Evolutionary conservation across 139 green algal genomes (phyloP).

Genomic region (Coccomyxa sp.): DNA sequence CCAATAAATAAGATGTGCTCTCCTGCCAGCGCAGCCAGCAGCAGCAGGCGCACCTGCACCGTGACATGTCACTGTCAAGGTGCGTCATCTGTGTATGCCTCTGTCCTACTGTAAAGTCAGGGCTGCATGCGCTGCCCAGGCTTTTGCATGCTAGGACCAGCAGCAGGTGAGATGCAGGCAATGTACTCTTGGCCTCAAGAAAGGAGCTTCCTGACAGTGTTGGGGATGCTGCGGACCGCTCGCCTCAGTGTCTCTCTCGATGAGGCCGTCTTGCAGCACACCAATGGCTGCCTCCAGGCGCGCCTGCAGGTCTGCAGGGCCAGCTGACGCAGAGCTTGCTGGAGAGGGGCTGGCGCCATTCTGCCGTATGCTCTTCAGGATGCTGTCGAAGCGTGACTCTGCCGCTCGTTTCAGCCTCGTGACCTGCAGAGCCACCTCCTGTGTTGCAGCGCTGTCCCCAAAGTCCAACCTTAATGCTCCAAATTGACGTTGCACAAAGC

Average conservation of each 20-base stretch:
- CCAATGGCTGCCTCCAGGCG: slow-evolving; percentile 35
- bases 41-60: slow-evolving; percentile 72
- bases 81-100: not conserved
- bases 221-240: no score
- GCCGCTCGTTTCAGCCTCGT: not conserved
- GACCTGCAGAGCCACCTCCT: not conserved
- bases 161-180: no score
- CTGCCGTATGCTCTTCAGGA: not conserved
- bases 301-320: slow-evolving; percentile 14
- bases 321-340: no score
- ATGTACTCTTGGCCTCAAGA: no score
- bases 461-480: no score
- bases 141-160: no score
- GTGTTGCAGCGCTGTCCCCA: no score
- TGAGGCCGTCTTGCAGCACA: slow-evolving; percentile 42
- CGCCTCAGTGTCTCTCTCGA: slow-evolving; percentile 65
- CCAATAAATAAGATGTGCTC: slow-evolving; percentile 87
- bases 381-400: not conserved
- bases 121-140: no score
- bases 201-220: no score
- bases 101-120: not conserved
- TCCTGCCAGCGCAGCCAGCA: slow-evolving; percentile 74
- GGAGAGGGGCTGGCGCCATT: slow-evolving; percentile 5
- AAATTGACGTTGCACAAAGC: no score
- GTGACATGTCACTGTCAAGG: not conserved